Percentiles rank a stretch among this genome's conserved stretches.
These are phyloP conservation scores for Prosopis cineraria DNA, from an alignment of 306 rosid species.

Conservation along the genomic window DNA sequence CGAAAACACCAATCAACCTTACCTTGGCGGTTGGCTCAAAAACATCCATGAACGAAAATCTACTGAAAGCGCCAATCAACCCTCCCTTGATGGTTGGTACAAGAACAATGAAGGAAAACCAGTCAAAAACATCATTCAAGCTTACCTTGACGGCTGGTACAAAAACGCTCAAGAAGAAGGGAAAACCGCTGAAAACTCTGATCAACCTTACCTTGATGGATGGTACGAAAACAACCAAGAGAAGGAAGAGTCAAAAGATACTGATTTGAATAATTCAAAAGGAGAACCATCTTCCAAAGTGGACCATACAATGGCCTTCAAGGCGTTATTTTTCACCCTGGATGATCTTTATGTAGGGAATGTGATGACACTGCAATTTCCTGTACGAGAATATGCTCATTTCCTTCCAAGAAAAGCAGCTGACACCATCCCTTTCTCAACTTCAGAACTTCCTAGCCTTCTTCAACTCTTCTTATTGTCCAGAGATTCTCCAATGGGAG, in stretches of 20 bases:
- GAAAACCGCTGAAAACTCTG: no score
- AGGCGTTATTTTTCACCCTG: conserved; percentile 39
- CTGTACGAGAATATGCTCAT: conserved; percentile 33
- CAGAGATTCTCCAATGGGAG: conserved; percentile 39
- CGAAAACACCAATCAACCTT: no score
- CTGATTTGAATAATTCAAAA: background rate
- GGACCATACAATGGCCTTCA: conserved; percentile 48
- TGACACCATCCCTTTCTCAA: conserved; percentile 53
- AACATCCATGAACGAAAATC: background rate
- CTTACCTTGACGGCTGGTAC: no score
- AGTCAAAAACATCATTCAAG: no score
- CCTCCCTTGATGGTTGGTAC: background rate
- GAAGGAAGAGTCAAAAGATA: conserved; percentile 4
- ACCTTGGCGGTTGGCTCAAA: no score
- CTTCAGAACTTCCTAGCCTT: conserved; percentile 41
- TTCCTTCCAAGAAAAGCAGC: conserved; percentile 48
- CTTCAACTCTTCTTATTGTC: conserved; percentile 46
- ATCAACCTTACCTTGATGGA: no score
- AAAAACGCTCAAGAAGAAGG: no score
- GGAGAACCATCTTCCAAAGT: conserved; percentile 16
- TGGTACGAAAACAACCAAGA: background rate
- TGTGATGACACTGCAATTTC: conserved; percentile 46
- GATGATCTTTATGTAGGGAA: conserved; percentile 45
- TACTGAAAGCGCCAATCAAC: background rate
- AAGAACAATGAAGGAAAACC: no score